Evolutionary conservation across 164 flowering plant genomes (phyloP), one percentile per base, ranked within the genome.

Genomic region (Vitis amurensis): DNA sequence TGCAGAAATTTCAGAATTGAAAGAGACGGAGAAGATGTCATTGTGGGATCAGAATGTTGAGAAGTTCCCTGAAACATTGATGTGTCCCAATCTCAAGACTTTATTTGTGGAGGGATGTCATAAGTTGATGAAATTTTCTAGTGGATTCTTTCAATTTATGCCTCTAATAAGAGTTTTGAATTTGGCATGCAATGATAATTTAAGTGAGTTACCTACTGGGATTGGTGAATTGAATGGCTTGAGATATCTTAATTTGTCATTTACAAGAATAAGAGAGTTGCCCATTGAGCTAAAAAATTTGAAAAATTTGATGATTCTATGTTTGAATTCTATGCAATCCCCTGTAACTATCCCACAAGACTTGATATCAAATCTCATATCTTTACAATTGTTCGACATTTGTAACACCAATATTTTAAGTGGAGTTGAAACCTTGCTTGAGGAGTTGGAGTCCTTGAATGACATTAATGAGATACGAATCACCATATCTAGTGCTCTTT

Each of bases 221-320:
- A 31, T 31, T 31, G 44, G 44, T 31, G 7, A 31, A 6, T 4
- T 31, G 7, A 6, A 4, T 31, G 7, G 0, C 3, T 17, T 73
- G 13, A 59, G 59, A n/a, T 64, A n/a, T 68, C 77, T 74, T 9
- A 57, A 69, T 23, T 52, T 74, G 5, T 50, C 59, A 16, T 0
- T 0, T 0, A 74, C 77, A 11, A 8, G 44, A 0, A 50, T 74
- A 56, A 10, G 3, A 23, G 23, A 58, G 12, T 15, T 74, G 37
- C 77, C 72, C 12, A 15, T 16, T 2, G 61, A 53, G 49, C 37
- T 74, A 10, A 61, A 58, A 11, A 52, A 13, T 0, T 53, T 74
- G 64, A 19, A 8, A 23, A 64, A 74, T 7, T 49, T 74, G 12
- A 64, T 59, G 14, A 59, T 47, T 56, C 29, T 57, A 27, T 64